A percentile compares a stretch with the other conserved stretches of the same genome.
phyloP scores from a whole-genome alignment of 352 stramenopile genomes.

The Phytophthora citricola region DNA sequence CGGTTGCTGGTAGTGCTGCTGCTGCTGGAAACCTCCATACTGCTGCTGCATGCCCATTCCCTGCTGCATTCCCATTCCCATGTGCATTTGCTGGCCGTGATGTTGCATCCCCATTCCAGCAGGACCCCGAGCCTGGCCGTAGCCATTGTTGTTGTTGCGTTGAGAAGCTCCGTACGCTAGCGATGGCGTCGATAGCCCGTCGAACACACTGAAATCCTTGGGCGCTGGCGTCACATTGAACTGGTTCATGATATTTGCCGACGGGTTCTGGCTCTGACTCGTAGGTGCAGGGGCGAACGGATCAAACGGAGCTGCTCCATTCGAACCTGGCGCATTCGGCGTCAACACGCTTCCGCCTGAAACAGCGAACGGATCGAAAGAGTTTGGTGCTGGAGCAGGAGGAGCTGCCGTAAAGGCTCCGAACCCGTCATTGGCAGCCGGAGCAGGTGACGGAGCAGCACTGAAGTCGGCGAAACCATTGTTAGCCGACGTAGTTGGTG shows the following conservation, averaged over 20 bases:
- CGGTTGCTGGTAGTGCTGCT: conserved; percentile 37
- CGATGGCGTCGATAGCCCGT: conserved; percentile 49
- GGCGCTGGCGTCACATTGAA: conserved; percentile 33
- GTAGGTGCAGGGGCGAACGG: conserved; percentile 31
- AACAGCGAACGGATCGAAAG: conserved; percentile 42
- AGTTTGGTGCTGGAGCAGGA: conserved; percentile 29
- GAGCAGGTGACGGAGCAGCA: conserved; percentile 29
- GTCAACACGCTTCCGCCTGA: conserved; percentile 19
- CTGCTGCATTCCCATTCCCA: conserved; percentile 45
- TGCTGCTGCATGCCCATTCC: conserved; percentile 41
- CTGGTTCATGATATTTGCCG: conserved; percentile 31
- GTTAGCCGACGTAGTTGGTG: conserved; percentile 16
- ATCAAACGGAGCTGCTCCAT: conserved; percentile 37
- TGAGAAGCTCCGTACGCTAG: conserved; percentile 24
- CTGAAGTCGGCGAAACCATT: conserved; percentile 55
- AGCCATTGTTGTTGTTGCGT: conserved; percentile 38
- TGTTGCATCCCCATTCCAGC: conserved; percentile 38
- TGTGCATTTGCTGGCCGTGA: conserved; percentile 27
- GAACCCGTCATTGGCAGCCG: conserved; percentile 29
- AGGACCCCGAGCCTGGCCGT: conserved; percentile 32
- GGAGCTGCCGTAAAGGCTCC: conserved; percentile 42
- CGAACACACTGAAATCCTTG: conserved; percentile 72
- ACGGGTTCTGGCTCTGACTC: conserved; percentile 27
- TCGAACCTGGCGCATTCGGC: conserved; percentile 14
- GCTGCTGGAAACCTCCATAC: conserved; percentile 31